A percentile compares a stretch with the other conserved stretches of the same genome.
Conservation (phyloP, 2,329 filamentous ascomycete genomes). For the Sporothrix globosa region DNA sequence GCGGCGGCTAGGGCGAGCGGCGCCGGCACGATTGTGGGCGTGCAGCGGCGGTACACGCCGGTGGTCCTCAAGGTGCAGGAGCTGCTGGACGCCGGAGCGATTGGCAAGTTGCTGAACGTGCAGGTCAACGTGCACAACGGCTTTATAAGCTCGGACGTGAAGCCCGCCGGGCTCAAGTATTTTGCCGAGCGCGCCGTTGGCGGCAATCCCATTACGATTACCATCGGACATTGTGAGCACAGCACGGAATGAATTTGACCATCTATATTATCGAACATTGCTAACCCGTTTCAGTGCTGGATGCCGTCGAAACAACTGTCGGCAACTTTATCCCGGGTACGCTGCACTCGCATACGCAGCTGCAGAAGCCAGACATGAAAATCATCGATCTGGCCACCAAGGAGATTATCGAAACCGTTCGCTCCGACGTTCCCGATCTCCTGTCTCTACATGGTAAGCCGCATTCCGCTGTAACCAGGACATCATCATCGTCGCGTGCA, state of each 20-base stretch:
- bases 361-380: neutral
- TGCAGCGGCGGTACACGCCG: conserved; percentile 3
- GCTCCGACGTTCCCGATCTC: conserved; percentile 15
- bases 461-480: too few relatives aligned
- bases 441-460: neutral
- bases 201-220: conserved; percentile 50
- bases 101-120: conserved; percentile 15
- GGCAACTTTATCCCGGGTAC: neutral
- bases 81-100: neutral
- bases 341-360: neutral
- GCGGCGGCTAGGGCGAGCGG: neutral
- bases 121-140: neutral
- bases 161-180: conserved; percentile 50
- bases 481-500: too few relatives aligned
- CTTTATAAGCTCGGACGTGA: conserved; percentile 39
- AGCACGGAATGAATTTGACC: neutral
- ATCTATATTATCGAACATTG: neutral
- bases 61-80: neutral
- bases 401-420: conserved; percentile 1
- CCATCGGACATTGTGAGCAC: conserved; percentile 46
- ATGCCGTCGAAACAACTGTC: neutral
- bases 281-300: neutral
- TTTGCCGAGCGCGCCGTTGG: conserved; percentile 53
- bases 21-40: neutral
- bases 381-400: conserved; percentile 9